Conservation (phyloP, 352 stramenopile genomes). For the Globisporangium barbulae region DNA sequence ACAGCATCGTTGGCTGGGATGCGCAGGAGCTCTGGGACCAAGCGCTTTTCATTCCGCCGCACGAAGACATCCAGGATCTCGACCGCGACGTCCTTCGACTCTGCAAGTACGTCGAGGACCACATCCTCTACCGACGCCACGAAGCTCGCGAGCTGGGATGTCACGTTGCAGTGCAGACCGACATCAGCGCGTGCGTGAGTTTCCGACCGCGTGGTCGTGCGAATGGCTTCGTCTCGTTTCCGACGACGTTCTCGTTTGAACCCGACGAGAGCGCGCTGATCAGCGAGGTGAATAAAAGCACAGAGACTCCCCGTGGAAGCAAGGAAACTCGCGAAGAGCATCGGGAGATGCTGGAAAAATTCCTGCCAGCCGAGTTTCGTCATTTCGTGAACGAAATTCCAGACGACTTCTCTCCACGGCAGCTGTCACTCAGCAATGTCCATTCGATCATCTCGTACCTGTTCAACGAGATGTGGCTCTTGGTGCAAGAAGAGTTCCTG, state of each 20-base stretch:
- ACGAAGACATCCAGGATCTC: slow-evolving; percentile 49
- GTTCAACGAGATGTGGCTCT: slow-evolving; percentile 42
- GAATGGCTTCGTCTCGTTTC: slow-evolving; percentile 19
- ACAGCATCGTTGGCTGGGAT: slow-evolving; percentile 46
- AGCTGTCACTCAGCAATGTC: slow-evolving; percentile 33
- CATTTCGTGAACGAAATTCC: slow-evolving; percentile 27
- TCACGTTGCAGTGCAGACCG: slow-evolving; percentile 26
- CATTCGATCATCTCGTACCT: slow-evolving; percentile 45
- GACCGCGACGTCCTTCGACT: slow-evolving; percentile 35
- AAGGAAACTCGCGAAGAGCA: slow-evolving; percentile 16
- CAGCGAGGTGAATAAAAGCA: not conserved
- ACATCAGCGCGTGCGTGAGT: slow-evolving; percentile 27
- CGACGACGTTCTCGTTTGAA: slow-evolving; percentile 12
- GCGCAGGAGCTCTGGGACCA: slow-evolving; percentile 51
- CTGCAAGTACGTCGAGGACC: slow-evolving; percentile 30
- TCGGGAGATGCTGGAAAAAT: slow-evolving; percentile 28
- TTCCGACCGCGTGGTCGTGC: slow-evolving; percentile 13
- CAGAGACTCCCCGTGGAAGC: not conserved
- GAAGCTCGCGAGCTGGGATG: not conserved
- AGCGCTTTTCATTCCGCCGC: slow-evolving; percentile 52
- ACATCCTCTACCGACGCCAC: slow-evolving; percentile 20
- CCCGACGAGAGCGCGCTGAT: not conserved
- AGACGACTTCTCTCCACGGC: slow-evolving; percentile 31
- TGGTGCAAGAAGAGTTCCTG: slow-evolving; percentile 36
- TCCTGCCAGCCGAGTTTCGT: slow-evolving; percentile 32